These are phyloP conservation scores for Globomyces pollinis-pini DNA, from an alignment of 192 early-diverging fungal species.

Conservation along the genomic window DNA sequence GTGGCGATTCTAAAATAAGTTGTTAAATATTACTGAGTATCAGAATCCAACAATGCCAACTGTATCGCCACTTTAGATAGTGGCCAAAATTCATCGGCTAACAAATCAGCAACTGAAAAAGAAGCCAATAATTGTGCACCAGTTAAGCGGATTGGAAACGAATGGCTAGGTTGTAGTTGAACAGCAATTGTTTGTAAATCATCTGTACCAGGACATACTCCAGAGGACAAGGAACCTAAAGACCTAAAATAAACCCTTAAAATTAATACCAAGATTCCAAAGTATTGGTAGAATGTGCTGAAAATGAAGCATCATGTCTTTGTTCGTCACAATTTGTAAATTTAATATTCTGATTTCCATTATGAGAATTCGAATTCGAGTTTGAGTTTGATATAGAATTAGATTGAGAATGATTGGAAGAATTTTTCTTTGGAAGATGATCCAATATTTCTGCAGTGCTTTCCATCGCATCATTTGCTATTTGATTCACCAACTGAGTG, in stretches of 20 bases:
- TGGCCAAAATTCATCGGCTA: constrained; percentile 44
- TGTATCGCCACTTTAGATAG: constrained; percentile 30
- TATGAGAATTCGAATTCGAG: constrained; percentile 18
- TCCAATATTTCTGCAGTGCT: constrained; percentile 11
- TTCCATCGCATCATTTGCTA: constrained; percentile 22
- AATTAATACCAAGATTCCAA: neutral
- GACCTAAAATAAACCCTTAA: no score
- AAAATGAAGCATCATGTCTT: constrained; percentile 16
- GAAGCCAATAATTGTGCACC: constrained; percentile 36
- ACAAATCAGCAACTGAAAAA: constrained; percentile 34
- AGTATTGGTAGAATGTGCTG: constrained; percentile 7
- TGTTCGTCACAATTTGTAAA: constrained; percentile 20
- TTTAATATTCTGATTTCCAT: constrained; percentile 31
- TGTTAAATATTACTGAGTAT: no score
- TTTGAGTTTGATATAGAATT: no score
- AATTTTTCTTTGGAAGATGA: constrained; percentile 3
- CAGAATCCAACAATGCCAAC: constrained; percentile 26
- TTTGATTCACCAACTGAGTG: constrained; percentile 14
- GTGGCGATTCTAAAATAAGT: no score
- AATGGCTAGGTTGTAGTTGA: constrained; percentile 26
- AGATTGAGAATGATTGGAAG: constrained; percentile 16
- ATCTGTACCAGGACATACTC: constrained; percentile 19
- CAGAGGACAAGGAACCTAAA: constrained; percentile 9
- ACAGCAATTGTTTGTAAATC: constrained; percentile 27
- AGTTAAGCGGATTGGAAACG: constrained; percentile 19